A percentile compares a stretch with the other conserved stretches of the same genome.
phyloP scores from a whole-genome alignment of 495 filamentous ascomycete species.

The Achaetomiella virescens region DNA sequence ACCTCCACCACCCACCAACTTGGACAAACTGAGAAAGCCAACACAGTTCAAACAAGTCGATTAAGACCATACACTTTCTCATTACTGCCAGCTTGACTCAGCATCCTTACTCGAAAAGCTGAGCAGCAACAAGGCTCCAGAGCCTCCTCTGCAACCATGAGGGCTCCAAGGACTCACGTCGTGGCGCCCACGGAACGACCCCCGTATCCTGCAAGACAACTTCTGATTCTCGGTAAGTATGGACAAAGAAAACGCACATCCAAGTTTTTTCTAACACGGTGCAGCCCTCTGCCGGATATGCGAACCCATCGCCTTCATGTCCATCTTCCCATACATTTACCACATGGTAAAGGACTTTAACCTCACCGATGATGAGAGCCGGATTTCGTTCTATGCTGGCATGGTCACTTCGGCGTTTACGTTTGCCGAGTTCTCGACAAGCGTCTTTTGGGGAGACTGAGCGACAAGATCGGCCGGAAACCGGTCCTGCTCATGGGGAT shows the following conservation, averaged over 20 bases:
- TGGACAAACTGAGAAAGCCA: too few species aligned
- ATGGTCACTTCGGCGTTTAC: slow-evolving; percentile 97
- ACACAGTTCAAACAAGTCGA: too few species aligned
- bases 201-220: slow-evolving; percentile 52
- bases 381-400: slow-evolving; percentile 88
- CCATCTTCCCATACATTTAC: slow-evolving; percentile 98
- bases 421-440: slow-evolving; percentile 87
- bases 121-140: not conserved
- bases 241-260: not conserved
- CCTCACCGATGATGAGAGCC: slow-evolving; percentile 66
- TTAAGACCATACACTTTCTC: not conserved
- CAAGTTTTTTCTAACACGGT: slow-evolving; percentile 29
- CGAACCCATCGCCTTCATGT: slow-evolving; percentile 99
- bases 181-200: slow-evolving; percentile 6
- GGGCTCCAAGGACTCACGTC: slow-evolving; percentile 11
- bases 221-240: slow-evolving; percentile 65
- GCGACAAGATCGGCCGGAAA: slow-evolving; percentile 88
- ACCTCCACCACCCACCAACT: too few species aligned
- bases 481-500: slow-evolving; percentile 84
- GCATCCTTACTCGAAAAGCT: too few species aligned
- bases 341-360: slow-evolving; percentile 94
- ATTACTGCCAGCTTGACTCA: not conserved
- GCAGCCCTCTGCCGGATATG: slow-evolving; percentile 89
- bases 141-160: slow-evolving; percentile 10
- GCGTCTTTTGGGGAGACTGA: slow-evolving; percentile 86